A percentile compares a stretch with the other conserved stretches of the same genome.
phyloP scores from a whole-genome alignment of 192 early-diverging fungal species.

The Dissophora ornata region DNA sequence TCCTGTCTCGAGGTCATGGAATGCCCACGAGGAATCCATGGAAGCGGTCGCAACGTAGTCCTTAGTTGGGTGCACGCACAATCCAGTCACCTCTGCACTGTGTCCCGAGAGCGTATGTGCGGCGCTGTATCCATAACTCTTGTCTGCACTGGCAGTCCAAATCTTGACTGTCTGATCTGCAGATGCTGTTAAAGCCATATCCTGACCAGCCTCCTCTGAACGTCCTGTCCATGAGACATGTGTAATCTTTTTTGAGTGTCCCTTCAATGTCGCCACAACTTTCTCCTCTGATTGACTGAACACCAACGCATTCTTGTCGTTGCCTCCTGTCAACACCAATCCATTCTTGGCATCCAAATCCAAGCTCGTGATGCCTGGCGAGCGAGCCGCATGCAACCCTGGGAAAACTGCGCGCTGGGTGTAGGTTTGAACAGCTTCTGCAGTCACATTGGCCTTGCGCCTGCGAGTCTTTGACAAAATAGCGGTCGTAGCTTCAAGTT shows the following conservation, averaged over 20 bases:
- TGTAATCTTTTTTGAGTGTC: conserved; percentile 87
- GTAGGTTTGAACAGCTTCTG: conserved; percentile 76
- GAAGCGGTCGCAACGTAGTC: conserved; percentile 83
- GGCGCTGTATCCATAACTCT: conserved; percentile 50
- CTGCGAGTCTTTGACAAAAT: conserved; percentile 69
- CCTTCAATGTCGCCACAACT: conserved; percentile 76
- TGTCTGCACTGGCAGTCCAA: conserved; percentile 72
- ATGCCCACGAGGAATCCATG: conserved; percentile 82
- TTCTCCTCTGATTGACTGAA: conserved; percentile 74
- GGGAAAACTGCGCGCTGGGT: conserved; percentile 60
- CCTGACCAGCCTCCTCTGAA: conserved; percentile 57
- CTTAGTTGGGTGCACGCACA: conserved; percentile 85
- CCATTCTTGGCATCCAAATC: conserved; percentile 67
- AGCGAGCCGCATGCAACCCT: conserved; percentile 78
- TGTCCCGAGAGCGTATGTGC: conserved; percentile 75
- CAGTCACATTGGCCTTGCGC: conserved; percentile 75
- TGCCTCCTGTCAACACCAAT: conserved; percentile 81
- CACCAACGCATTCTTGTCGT: conserved; percentile 81
- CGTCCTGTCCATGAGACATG: conserved; percentile 74
- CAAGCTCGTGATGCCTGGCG: conserved; percentile 73
- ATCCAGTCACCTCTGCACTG: conserved; percentile 72
- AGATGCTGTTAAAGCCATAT: conserved; percentile 76
- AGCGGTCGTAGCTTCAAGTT: conserved; percentile 63
- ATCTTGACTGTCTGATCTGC: conserved; percentile 87
- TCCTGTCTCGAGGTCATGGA: conserved; percentile 79